These are phyloP conservation scores for Lumnitzera racemosa DNA, from an alignment of 345 rosid species.

Conservation along the genomic window DNA sequence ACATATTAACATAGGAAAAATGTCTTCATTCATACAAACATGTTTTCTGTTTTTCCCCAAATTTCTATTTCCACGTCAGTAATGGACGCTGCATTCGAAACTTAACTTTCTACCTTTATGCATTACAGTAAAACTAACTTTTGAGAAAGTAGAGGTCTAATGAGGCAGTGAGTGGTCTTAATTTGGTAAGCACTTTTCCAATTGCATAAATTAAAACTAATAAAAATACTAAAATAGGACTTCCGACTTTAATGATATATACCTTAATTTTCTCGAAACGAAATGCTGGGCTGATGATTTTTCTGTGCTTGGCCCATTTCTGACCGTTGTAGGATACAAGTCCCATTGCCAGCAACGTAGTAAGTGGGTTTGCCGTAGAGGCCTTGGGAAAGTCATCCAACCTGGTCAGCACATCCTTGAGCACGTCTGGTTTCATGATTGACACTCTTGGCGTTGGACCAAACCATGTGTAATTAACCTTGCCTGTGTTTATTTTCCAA, in stretches of 20 bases:
- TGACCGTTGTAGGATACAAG: constrained; percentile 3
- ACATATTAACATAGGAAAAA: too few species aligned
- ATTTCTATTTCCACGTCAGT: too few species aligned
- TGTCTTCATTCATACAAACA: too few species aligned
- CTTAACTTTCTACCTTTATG: background rate
- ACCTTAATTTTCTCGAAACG: constrained; percentile 10
- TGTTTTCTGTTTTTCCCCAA: too few species aligned
- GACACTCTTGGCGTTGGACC: constrained; percentile 10
- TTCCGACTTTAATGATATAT: too few species aligned
- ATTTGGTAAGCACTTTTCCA: too few species aligned
- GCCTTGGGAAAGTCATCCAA: background rate
- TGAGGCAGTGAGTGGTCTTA: too few species aligned
- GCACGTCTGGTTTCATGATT: constrained; percentile 5
- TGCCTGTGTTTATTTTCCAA: background rate
- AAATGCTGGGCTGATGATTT: constrained; percentile 11
- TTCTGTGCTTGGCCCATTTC: constrained; percentile 9
- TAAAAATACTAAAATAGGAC: too few species aligned
- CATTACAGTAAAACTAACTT: too few species aligned
- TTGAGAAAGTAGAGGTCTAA: too few species aligned
- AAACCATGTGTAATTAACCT: constrained; percentile 3
- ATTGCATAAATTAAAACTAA: background rate
- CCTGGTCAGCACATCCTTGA: constrained; percentile 1
- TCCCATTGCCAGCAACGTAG: background rate
- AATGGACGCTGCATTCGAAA: too few species aligned
- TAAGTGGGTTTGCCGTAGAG: background rate